A percentile compares a stretch with the other conserved stretches of the same genome.
phyloP scores from a whole-genome alignment of 2,329 filamentous ascomycete species.

The Elsinoe ampelina region DNA sequence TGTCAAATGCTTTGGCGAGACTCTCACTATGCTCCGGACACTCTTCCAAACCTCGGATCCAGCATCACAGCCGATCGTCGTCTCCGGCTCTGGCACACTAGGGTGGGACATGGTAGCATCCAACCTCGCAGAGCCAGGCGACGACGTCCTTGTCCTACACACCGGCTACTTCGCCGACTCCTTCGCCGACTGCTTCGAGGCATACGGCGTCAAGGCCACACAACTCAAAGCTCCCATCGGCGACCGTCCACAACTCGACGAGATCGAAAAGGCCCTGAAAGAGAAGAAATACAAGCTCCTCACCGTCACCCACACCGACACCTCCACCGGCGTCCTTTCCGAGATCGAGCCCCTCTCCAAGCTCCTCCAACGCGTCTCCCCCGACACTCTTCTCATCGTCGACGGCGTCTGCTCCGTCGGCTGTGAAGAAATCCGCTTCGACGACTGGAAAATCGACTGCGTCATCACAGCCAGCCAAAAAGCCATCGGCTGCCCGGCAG shows the following conservation, averaged over 20 bases:
- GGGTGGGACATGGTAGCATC: conserved; percentile 96
- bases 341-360: conserved; percentile 79
- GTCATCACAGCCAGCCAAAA: conserved; percentile 95
- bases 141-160: conserved; percentile 85
- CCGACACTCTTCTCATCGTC: conserved; percentile 82
- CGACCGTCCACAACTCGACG: conserved; percentile 71
- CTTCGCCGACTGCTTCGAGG: conserved; percentile 83
- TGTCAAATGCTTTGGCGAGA: conserved; percentile 83
- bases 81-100: conserved; percentile 88
- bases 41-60: conserved; percentile 86
- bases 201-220: conserved; percentile 83
- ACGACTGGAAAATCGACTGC: conserved; percentile 86
- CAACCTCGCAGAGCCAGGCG: conserved; percentile 81
- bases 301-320: conserved; percentile 95
- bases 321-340: conserved; percentile 88
- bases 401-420: conserved; percentile 97
- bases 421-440: conserved; percentile 90
- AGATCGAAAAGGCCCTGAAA: conserved; percentile 80
- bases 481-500: conserved; percentile 90
- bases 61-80: conserved; percentile 77
- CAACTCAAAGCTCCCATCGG: conserved; percentile 86
- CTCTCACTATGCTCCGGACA: conserved; percentile 76
- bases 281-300: conserved; percentile 90
- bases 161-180: conserved; percentile 96
- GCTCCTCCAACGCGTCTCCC: conserved; percentile 75